A percentile compares a stretch with the other conserved stretches of the same genome.
phyloP scores from a whole-genome alignment of 179 eudicot genomes.

The Pouteria campechiana region DNA sequence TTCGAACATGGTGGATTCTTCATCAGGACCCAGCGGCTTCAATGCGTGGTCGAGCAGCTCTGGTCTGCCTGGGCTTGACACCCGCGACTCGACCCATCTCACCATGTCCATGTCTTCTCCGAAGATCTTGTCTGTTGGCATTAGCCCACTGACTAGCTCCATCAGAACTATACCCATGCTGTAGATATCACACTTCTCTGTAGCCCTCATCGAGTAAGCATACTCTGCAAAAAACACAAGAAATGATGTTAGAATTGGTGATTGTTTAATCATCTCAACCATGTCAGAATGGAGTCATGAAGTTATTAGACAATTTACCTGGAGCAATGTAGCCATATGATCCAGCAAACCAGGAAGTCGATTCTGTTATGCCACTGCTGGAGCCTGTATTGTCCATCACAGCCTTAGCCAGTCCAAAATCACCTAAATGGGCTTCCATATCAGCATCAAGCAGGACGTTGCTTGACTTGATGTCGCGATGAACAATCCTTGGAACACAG shows the following conservation, averaged over 20 bases:
- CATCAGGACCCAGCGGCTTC: slow-evolving; percentile 45
- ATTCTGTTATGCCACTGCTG: slow-evolving; percentile 57
- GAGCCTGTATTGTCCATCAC: slow-evolving; percentile 39
- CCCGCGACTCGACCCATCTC: slow-evolving; percentile 68
- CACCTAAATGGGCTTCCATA: slow-evolving; percentile 97
- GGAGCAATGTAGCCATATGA: slow-evolving; percentile 98
- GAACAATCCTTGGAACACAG: slow-evolving; percentile 86
- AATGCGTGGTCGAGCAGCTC: slow-evolving; percentile 51
- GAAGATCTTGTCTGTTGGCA: slow-evolving; percentile 78
- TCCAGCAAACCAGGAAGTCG: slow-evolving; percentile 88
- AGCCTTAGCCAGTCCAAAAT: slow-evolving; percentile 90
- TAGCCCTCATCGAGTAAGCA: slow-evolving; percentile 82
- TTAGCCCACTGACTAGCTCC: slow-evolving; percentile 80
- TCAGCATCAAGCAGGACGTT: slow-evolving; percentile 67
- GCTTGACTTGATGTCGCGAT: slow-evolving; percentile 89
- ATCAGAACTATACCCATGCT: slow-evolving; percentile 97
- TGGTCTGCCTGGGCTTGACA: slow-evolving; percentile 52
- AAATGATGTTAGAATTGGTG: background rate
- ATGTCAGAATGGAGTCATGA: background rate
- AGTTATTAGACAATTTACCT: slow-evolving; percentile 30
- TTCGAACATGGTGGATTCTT: slow-evolving; percentile 51
- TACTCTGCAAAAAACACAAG: slow-evolving; percentile 38
- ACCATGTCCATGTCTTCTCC: slow-evolving; percentile 87
- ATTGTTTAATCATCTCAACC: background rate
- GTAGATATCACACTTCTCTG: slow-evolving; percentile 94